These are phyloP conservation scores for Pontederia paniculata DNA, from an alignment of 176 grass and related monocot genomes.

Conservation along the genomic window DNA sequence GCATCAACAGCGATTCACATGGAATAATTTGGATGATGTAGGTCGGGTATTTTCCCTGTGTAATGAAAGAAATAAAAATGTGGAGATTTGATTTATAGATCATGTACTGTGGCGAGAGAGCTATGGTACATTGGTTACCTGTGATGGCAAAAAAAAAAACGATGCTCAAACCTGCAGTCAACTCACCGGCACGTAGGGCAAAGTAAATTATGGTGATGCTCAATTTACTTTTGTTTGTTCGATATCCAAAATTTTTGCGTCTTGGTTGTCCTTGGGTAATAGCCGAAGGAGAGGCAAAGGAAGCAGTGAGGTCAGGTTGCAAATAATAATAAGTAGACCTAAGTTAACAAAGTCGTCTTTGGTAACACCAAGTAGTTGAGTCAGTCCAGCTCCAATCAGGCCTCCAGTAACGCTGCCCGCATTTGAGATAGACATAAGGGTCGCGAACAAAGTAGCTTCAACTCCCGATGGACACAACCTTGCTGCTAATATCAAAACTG, in stretches of 20 bases:
- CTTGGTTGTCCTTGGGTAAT: slow-evolving; percentile 44
- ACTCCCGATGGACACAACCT: slow-evolving; percentile 64
- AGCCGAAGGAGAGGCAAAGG: slow-evolving; percentile 76
- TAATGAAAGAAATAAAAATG: too few species aligned
- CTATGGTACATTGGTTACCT: too few species aligned
- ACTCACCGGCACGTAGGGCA: too few species aligned
- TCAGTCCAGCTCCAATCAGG: slow-evolving; percentile 66
- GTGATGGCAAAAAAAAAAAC: too few species aligned
- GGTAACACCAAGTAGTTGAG: slow-evolving; percentile 66
- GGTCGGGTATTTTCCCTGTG: too few species aligned
- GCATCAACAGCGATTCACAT: too few species aligned
- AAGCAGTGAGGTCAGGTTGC: slow-evolving; percentile 79
- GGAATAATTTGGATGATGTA: too few species aligned
- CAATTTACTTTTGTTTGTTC: slow-evolving; percentile 22
- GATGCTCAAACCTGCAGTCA: too few species aligned
- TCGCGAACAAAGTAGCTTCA: slow-evolving; percentile 91
- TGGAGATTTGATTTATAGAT: too few species aligned
- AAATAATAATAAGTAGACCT: slow-evolving; percentile 41
- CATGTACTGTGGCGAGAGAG: too few species aligned
- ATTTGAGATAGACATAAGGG: slow-evolving; percentile 92
- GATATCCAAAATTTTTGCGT: slow-evolving; percentile 11
- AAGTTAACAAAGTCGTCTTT: slow-evolving; percentile 64
- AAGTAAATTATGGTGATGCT: too few species aligned
- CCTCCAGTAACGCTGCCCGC: slow-evolving; percentile 62
- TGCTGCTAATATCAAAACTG: slow-evolving; percentile 75